Conservation (phyloP, 1,284 basidiomycete species). For the Puccinia polysora region DNA sequence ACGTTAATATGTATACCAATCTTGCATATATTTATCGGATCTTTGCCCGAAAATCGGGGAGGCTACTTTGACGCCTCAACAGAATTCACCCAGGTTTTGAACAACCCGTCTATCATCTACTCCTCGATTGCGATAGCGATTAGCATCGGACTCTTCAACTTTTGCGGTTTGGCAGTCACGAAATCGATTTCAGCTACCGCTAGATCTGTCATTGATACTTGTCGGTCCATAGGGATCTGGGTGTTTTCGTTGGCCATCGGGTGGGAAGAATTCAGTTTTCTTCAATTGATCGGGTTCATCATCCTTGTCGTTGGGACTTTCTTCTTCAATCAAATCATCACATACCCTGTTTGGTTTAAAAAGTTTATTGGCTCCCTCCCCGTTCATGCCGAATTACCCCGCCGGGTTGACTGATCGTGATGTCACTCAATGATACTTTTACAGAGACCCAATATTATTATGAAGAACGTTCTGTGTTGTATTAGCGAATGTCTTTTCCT, state of each 20-base stretch:
- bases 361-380: neutral
- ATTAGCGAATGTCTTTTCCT: too few species aligned
- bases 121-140: conserved; percentile 62
- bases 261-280: conserved; percentile 83
- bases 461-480: too few species aligned
- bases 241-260: conserved; percentile 76
- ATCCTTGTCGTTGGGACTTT: conserved; percentile 71
- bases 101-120: conserved; percentile 70
- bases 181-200: conserved; percentile 81
- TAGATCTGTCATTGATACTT: conserved; percentile 84
- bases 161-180: conserved; percentile 87
- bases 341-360: conserved; percentile 22
- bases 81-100: conserved; percentile 82
- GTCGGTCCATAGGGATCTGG: conserved; percentile 90
- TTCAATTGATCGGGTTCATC: conserved; percentile 84
- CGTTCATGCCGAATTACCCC: neutral
- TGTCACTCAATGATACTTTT: too few species aligned
- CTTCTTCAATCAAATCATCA: conserved; percentile 37
- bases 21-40: conserved; percentile 59
- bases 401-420: too few species aligned
- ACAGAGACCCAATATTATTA: too few species aligned
- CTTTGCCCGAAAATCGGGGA: conserved; percentile 59
- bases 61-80: conserved; percentile 86
- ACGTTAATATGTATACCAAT: conserved; percentile 71
- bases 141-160: conserved; percentile 91